Evolutionary conservation across 305 asterid species (phyloP).

Genomic region (Fraxinus ornus): DNA sequence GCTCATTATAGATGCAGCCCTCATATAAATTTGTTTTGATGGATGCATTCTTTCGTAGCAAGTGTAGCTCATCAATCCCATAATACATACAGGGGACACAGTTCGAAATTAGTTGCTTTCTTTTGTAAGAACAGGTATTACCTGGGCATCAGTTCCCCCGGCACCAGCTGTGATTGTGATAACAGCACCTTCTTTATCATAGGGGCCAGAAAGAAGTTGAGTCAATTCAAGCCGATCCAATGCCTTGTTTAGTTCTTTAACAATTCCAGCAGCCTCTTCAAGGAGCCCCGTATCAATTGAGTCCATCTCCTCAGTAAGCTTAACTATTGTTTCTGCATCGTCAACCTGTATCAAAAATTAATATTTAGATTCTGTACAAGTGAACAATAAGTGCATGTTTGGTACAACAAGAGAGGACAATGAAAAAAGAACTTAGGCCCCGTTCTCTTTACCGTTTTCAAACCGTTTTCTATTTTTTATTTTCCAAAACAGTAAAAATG

Average conservation of each 20-base stretch:
- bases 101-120: background rate
- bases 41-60: background rate
- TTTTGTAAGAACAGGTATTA: conserved; percentile 30
- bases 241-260: conserved; percentile 74
- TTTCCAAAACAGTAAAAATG: no score
- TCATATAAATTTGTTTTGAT: background rate
- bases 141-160: conserved; percentile 99
- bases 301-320: conserved; percentile 90
- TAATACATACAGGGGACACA: background rate
- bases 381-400: background rate
- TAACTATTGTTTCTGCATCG: conserved; percentile 80
- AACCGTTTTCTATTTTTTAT: no score
- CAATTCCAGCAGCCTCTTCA: conserved; percentile 73
- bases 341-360: conserved; percentile 59
- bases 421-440: background rate
- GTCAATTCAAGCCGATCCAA: conserved; percentile 81
- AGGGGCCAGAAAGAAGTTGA: conserved; percentile 92
- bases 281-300: conserved; percentile 67
- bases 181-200: conserved; percentile 93
- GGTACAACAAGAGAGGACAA: background rate
- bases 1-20: background rate
- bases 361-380: background rate
- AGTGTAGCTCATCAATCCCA: conserved; percentile 12
- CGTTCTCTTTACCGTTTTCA: no score
- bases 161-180: conserved; percentile 87